Evolutionary conservation across 345 rosid genomes (phyloP), one percentile per base, ranked within the genome.

Genomic region (Raphanus raphanistrum): DNA sequence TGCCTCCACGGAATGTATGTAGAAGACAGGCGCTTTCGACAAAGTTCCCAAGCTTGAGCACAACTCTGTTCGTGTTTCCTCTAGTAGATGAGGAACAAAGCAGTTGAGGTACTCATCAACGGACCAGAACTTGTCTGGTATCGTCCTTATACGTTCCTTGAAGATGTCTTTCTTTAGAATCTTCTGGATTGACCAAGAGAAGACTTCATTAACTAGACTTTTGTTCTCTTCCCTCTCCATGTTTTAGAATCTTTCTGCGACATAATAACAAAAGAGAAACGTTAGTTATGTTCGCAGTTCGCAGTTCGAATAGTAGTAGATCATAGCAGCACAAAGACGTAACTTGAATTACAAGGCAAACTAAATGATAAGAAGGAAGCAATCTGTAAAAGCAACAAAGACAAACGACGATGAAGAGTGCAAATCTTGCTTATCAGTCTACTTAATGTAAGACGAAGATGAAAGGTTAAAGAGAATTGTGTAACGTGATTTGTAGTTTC

Each of bases 51-150:
- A 28, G 75, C 63, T 69, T 3, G 86, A 81, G 27, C 6, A 66
- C 74, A 85, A 58, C 55, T 83, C 88, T 3, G 83, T 62, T 63
- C 77, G 81, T 50, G 78, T 76, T 72, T 83, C 84, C 68, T 83
- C 86, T 0, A 78, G 61, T 12, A 83, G 69, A 31, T 45, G 86
- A 60, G 79, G 77, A 74, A 76, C 36, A 64, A 83, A 83, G 13
- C 81, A 77, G 0, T 65, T 27, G 9, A 38, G 54, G 72, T 85
- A 85, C 9, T 82, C 74, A 12, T 29, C 43, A 6, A 72, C 72
- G 7, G 83, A 79, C 1, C 13, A n/a, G 57, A 83, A 83, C 48
- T 35, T 77, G 13, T 68, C 73, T 17, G 86, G 88, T 31, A 85
- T 79, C 5, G 75, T 43, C 10, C 7, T 59, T 55, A 83, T 76